Conservation (phyloP, 305 asterid genomes). For the Fraxinus angustifolia region DNA sequence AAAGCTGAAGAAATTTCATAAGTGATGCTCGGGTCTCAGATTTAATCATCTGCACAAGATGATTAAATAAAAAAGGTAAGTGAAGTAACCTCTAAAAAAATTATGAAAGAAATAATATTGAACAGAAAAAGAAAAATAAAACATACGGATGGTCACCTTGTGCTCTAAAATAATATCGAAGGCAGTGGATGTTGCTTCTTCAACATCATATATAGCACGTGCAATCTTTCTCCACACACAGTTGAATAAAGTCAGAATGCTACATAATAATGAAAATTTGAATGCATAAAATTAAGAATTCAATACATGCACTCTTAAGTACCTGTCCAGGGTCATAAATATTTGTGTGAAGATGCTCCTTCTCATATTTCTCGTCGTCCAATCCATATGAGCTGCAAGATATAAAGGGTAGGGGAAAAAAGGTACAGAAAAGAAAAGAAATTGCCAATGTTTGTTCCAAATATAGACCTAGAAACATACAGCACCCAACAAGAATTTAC, state of each 20-base stretch:
- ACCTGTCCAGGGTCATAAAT: slow-evolving; percentile 68
- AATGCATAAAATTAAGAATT: slow-evolving; percentile 10
- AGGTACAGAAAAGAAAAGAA: background rate
- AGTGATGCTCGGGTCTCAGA: slow-evolving; percentile 56
- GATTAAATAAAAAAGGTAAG: slow-evolving; percentile 10
- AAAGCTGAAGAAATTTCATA: slow-evolving; percentile 67
- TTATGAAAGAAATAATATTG: slow-evolving; percentile 1
- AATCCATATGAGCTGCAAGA: slow-evolving; percentile 56
- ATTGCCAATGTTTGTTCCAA: background rate
- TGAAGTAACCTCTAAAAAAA: slow-evolving; percentile 5
- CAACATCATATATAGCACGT: slow-evolving; percentile 74
- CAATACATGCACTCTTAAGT: slow-evolving; percentile 24
- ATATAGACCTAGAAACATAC: background rate
- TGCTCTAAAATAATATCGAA: slow-evolving; percentile 59
- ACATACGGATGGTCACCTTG: slow-evolving; percentile 44
- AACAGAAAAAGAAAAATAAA: slow-evolving; percentile 10
- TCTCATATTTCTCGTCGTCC: slow-evolving; percentile 65
- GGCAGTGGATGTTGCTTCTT: slow-evolving; percentile 79
- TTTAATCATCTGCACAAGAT: slow-evolving; percentile 62
- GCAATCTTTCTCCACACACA: slow-evolving; percentile 53
- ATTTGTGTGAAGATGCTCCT: slow-evolving; percentile 60
- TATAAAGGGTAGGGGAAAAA: background rate
- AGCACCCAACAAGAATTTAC: background rate
- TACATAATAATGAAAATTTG: slow-evolving; percentile 12
- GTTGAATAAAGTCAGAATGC: slow-evolving; percentile 25